A percentile compares a stretch with the other conserved stretches of the same genome.
Conservation (phyloP, 352 stramenopile species). For the Globisporangium acanthophoron region DNA sequence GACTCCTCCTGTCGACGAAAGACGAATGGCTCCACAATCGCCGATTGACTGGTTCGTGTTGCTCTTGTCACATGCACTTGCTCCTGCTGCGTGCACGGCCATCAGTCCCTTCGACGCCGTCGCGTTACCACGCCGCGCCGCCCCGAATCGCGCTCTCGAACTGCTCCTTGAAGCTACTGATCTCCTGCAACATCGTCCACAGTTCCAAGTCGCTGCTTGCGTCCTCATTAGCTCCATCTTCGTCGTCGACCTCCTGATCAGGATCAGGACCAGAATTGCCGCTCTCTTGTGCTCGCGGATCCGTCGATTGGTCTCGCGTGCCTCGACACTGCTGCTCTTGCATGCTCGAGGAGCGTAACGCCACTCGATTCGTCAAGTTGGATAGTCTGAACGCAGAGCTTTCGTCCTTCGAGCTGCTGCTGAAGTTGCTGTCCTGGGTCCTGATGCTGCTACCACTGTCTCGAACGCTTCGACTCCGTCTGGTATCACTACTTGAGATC, state of each 20-base stretch:
- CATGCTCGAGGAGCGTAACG: too few relatives aligned
- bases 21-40: neutral
- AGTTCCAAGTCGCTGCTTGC: slow-evolving; percentile 16
- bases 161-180: slow-evolving; percentile 19
- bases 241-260: neutral
- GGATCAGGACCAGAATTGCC: too few relatives aligned
- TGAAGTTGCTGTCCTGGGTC: neutral
- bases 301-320: too few relatives aligned
- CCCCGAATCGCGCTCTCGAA: slow-evolving; percentile 4
- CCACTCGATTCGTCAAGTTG: neutral
- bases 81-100: too few relatives aligned
- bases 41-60: neutral
- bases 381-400: neutral
- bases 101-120: neutral
- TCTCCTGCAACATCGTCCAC: slow-evolving; percentile 23
- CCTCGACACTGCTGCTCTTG: neutral
- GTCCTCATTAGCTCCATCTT: neutral
- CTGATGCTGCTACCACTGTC: neutral
- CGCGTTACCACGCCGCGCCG: neutral
- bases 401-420: too few relatives aligned
- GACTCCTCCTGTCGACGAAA: neutral
- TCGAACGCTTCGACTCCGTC: neutral
- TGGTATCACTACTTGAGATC: neutral
- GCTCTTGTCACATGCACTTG: too few relatives aligned
- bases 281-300: too few relatives aligned